phyloP scores from a whole-genome alignment of 2,329 filamentous ascomycete genomes.

The Pseudogymnoascus sp. region DNA sequence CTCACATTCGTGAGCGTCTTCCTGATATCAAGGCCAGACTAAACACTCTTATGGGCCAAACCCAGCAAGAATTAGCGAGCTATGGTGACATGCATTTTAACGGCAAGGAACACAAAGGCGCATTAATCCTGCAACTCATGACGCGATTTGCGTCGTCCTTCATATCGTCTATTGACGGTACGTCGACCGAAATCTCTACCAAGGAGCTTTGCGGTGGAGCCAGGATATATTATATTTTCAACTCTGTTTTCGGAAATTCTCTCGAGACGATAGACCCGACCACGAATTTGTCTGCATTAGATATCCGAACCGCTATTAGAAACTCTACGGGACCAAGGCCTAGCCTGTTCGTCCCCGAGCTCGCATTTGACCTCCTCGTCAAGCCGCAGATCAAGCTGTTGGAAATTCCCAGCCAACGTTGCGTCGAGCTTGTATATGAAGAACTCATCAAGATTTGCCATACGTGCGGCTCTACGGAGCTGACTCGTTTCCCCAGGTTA shows the following conservation, averaged over 20 bases:
- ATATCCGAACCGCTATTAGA: constrained; percentile 94
- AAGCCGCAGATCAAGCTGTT: constrained; percentile 98
- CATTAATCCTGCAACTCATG: constrained; percentile 93
- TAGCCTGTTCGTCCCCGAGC: constrained; percentile 92
- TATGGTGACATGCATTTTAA: constrained; percentile 98
- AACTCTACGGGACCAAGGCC: constrained; percentile 95
- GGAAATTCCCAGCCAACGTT: constrained; percentile 89
- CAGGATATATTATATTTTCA: constrained; percentile 98
- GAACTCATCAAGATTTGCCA: constrained; percentile 99
- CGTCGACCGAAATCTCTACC: constrained; percentile 95
- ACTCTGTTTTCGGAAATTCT: constrained; percentile 95
- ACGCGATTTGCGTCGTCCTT: constrained; percentile 96
- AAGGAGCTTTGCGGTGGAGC: constrained; percentile 95
- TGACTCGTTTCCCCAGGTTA: constrained; percentile 83
- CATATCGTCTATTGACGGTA: constrained; percentile 97
- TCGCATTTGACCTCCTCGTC: constrained; percentile 94
- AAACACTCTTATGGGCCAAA: constrained; percentile 99
- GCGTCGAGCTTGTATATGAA: constrained; percentile 96
- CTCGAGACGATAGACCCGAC: constrained; percentile 95
- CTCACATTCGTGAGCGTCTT: constrained; percentile 88
- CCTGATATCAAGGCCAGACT: constrained; percentile 97
- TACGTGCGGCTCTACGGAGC: constrained; percentile 91
- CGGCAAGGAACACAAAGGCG: constrained; percentile 92
- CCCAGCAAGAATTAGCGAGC: constrained; percentile 94
- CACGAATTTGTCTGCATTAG: constrained; percentile 84